Conservation (phyloP, 75 land plant genomes). For the Picea sitchensis region DNA sequence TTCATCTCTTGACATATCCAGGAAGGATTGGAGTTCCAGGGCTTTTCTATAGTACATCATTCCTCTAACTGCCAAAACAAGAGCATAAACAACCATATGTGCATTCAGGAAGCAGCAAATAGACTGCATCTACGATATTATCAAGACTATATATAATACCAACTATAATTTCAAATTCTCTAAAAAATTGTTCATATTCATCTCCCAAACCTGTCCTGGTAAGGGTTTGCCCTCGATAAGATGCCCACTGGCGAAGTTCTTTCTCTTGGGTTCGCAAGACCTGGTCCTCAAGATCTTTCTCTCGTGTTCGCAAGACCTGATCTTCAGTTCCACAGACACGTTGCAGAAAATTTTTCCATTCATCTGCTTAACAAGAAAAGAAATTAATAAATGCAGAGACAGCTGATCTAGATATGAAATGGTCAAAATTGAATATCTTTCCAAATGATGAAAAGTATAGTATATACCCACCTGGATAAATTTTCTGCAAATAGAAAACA, state of each 20-base stretch:
- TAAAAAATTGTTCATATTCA: background rate
- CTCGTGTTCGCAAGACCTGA: conserved; percentile 16
- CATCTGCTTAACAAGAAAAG: conserved; percentile 42
- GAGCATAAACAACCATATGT: too few species aligned
- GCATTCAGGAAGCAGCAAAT: background rate
- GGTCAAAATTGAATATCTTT: too few species aligned
- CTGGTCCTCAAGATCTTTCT: conserved; percentile 14
- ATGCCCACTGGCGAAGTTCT: conserved; percentile 77
- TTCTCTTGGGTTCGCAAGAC: background rate
- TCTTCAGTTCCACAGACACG: conserved; percentile 20
- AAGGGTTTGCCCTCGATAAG: conserved; percentile 96
- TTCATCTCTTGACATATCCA: conserved; percentile 74
- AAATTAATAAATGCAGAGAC: too few species aligned
- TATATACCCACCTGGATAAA: conserved; percentile 73
- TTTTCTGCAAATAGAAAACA: conserved; percentile 81
- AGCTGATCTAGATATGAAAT: too few species aligned
- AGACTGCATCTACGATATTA: too few species aligned
- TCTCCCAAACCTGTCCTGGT: conserved; percentile 70
- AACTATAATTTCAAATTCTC: background rate
- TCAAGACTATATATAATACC: background rate
- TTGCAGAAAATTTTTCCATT: conserved; percentile 61
- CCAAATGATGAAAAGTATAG: too few species aligned
- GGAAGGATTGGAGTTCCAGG: conserved; percentile 89
- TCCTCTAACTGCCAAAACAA: conserved; percentile 68
- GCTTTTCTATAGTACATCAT: conserved; percentile 99